These are phyloP conservation scores for Licmophora abbreviata DNA, from an alignment of 108 stramenopile genomes.

Conservation along the genomic window DNA sequence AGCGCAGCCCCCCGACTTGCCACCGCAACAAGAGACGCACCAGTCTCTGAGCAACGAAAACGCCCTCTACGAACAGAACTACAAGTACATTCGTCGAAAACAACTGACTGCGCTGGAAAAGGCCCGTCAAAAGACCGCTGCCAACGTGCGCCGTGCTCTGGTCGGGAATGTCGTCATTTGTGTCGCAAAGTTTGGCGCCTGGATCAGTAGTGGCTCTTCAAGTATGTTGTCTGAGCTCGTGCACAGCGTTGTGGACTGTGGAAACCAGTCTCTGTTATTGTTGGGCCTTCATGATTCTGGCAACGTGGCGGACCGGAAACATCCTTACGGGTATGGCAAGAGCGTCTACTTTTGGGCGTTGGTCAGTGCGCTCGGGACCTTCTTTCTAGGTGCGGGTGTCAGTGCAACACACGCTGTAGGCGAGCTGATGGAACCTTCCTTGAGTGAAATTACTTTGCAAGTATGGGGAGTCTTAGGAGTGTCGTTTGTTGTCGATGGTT, in stretches of 20 bases:
- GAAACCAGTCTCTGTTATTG: slow-evolving; percentile 87
- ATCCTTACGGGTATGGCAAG: slow-evolving; percentile 92
- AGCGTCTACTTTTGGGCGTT: slow-evolving; percentile 90
- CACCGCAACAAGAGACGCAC: no score
- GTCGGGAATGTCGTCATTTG: slow-evolving; percentile 89
- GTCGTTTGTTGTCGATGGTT: slow-evolving; percentile 83
- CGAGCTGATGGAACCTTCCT: slow-evolving; percentile 51
- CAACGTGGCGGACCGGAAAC: slow-evolving; percentile 67
- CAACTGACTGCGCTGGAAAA: slow-evolving; percentile 11
- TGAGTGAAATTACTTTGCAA: slow-evolving; percentile 61
- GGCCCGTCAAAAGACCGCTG: slow-evolving; percentile 30
- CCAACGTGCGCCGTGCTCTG: slow-evolving; percentile 75
- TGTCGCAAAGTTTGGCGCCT: slow-evolving; percentile 81
- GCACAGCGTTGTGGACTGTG: slow-evolving; percentile 91
- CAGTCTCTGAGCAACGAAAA: no score
- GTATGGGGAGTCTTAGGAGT: slow-evolving; percentile 85
- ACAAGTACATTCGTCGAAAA: slow-evolving; percentile 3
- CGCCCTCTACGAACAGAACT: slow-evolving; percentile 4
- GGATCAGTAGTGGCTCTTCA: slow-evolving; percentile 76
- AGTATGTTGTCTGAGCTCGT: slow-evolving; percentile 94
- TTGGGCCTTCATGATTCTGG: slow-evolving; percentile 74
- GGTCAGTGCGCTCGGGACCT: slow-evolving; percentile 90
- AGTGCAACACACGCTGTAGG: slow-evolving; percentile 79
- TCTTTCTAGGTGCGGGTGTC: slow-evolving; percentile 93
- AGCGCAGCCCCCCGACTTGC: no score